These are phyloP conservation scores for Syncephalis plumigaleata DNA, from an alignment of 371 early-diverging fungal genomes.

Conservation along the genomic window DNA sequence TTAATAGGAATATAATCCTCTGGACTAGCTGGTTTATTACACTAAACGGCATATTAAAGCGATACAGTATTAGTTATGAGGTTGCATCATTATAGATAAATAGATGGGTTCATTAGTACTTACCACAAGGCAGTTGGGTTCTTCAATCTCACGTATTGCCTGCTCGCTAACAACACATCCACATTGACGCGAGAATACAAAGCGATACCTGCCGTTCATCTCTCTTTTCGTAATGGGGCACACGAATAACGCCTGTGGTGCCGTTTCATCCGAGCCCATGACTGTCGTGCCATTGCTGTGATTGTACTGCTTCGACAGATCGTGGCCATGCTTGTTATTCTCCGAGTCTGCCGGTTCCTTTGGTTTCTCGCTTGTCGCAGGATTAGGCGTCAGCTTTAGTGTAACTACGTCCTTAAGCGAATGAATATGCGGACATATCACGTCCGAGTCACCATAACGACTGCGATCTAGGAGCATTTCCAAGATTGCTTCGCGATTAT, in stretches of 20 bases:
- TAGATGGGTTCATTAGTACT: not conserved
- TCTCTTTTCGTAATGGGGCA: slow-evolving; percentile 88
- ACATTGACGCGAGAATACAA: slow-evolving; percentile 60
- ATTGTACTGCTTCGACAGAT: slow-evolving; percentile 17
- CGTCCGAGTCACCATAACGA: slow-evolving; percentile 66
- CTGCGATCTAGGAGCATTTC: slow-evolving; percentile 54
- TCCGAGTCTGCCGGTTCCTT: not conserved
- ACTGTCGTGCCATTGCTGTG: slow-evolving; percentile 21
- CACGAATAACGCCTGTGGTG: slow-evolving; percentile 39
- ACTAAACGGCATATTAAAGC: not conserved
- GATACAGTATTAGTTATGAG: too few relatives aligned
- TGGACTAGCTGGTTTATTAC: slow-evolving; percentile 22
- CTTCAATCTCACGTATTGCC: slow-evolving; percentile 57
- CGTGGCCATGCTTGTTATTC: slow-evolving; percentile 3
- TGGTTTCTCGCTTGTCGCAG: slow-evolving; percentile 24
- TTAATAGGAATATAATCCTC: slow-evolving; percentile 60
- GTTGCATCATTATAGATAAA: not conserved
- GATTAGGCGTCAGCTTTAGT: slow-evolving; percentile 55
- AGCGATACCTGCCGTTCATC: slow-evolving; percentile 80
- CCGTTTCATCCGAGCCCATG: slow-evolving; percentile 1
- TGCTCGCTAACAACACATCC: slow-evolving; percentile 81
- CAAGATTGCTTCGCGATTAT: slow-evolving; percentile 79
- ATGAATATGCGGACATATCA: slow-evolving; percentile 63
- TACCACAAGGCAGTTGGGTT: slow-evolving; percentile 1
- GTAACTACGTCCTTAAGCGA: slow-evolving; percentile 53